Evolutionary conservation across 208 protist genomes (phyloP).

Genomic region (Leishmania amazonensis): DNA sequence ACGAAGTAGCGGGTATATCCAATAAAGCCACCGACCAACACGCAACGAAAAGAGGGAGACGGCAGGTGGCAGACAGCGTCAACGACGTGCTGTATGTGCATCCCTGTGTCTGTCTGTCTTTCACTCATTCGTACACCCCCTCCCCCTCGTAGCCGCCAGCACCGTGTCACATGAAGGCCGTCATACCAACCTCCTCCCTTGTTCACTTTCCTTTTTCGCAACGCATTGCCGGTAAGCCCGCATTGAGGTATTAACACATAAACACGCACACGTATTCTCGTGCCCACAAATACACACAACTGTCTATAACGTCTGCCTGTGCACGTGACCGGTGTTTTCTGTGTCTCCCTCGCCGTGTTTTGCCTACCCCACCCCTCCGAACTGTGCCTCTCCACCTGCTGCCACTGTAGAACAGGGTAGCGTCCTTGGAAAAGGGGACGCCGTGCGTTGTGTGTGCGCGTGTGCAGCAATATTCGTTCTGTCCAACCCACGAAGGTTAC

Average conservation of each 20-base stretch:
- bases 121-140: not conserved
- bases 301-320: not conserved
- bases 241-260: not conserved
- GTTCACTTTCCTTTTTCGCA: not conserved
- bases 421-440: not conserved
- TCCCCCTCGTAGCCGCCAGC: not conserved
- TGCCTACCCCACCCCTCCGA: not conserved
- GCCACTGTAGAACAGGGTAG: not conserved
- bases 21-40: not conserved
- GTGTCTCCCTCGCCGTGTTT: not conserved
- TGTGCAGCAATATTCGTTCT: not conserved
- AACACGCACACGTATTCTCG: not conserved
- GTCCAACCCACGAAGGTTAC: not conserved
- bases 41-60: too few species aligned
- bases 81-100: not conserved
- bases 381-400: not conserved
- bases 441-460: not conserved
- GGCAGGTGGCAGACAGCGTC: not conserved
- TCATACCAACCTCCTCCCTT: not conserved
- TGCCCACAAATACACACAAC: not conserved
- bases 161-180: not conserved
- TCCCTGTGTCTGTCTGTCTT: not conserved
- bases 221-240: not conserved
- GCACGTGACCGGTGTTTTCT: not conserved
- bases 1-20: not conserved